Evolutionary conservation across 352 stramenopile genomes (phyloP).

Genomic region (Globisporangium alternatum): DNA sequence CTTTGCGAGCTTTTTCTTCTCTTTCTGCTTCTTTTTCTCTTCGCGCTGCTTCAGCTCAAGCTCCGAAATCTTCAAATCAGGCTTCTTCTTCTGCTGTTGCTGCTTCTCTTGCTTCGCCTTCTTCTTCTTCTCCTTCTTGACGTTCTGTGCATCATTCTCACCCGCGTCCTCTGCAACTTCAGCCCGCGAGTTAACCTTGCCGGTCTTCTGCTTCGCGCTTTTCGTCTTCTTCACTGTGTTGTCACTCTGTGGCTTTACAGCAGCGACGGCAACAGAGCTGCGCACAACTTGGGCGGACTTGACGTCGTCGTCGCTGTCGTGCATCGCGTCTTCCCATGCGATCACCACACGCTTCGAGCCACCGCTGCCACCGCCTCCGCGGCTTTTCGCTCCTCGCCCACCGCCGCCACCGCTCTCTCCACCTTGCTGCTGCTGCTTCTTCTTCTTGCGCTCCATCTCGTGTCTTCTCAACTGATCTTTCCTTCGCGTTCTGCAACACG

Average conservation of each 20-base stretch:
- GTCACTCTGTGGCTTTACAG: background rate
- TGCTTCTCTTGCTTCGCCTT: background rate
- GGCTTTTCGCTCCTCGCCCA: background rate
- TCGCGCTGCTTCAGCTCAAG: constrained; percentile 20
- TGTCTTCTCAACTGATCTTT: constrained; percentile 8
- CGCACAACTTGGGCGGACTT: background rate
- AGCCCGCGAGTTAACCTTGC: background rate
- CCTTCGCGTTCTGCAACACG: background rate
- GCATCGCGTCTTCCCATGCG: constrained; percentile 32
- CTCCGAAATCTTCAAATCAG: background rate
- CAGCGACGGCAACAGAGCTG: background rate
- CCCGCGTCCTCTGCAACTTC: background rate
- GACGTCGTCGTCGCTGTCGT: constrained; percentile 10
- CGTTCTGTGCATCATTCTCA: background rate
- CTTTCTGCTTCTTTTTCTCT: constrained; percentile 14
- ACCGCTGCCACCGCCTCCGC: background rate
- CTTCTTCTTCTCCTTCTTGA: constrained; percentile 8
- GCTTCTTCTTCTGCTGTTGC: constrained; percentile 6
- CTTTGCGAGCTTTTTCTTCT: constrained; percentile 18
- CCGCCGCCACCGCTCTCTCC: background rate
- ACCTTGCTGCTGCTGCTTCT: background rate
- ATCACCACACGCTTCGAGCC: constrained; percentile 26
- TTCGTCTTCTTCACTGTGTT: constrained; percentile 5
- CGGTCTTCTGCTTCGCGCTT: constrained; percentile 9
- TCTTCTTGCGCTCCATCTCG: constrained; percentile 13